Percentiles rank a stretch among this genome's conserved stretches.
phyloP scores from a whole-genome alignment of 1,284 basidiomycete genomes.

The Ustilago lituana region DNA sequence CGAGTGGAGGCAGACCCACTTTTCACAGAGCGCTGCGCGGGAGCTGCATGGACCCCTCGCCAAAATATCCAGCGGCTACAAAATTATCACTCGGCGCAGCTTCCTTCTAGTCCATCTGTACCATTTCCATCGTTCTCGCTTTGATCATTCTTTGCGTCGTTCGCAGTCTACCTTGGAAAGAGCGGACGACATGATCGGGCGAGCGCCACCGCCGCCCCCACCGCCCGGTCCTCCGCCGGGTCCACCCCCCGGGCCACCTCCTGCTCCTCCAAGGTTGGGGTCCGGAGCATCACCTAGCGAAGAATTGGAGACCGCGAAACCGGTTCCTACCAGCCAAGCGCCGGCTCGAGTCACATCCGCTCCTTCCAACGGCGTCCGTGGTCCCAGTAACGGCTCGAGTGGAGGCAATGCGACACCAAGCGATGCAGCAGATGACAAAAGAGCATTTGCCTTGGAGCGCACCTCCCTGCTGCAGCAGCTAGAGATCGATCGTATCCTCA shows the following conservation, averaged over 20 bases:
- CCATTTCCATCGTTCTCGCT: too few species aligned
- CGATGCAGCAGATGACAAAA: slow-evolving; percentile 14
- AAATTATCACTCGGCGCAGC: background rate
- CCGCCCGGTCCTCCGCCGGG: slow-evolving; percentile 35
- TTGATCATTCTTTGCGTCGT: too few species aligned
- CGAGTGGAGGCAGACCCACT: too few species aligned
- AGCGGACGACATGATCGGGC: slow-evolving; percentile 23
- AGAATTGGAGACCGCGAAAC: background rate
- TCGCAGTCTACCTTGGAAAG: too few species aligned
- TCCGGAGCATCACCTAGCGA: background rate
- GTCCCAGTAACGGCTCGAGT: background rate
- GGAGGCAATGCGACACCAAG: background rate
- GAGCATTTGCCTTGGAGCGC: slow-evolving; percentile 46
- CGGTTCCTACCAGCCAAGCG: background rate
- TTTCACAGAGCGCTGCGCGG: background rate
- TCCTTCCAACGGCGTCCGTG: too few species aligned
- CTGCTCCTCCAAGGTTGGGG: slow-evolving; percentile 30
- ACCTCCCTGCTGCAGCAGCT: slow-evolving; percentile 64
- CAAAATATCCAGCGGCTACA: too few species aligned
- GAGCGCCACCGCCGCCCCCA: slow-evolving; percentile 27
- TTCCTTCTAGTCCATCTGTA: background rate
- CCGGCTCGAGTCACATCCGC: background rate
- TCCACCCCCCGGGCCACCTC: slow-evolving; percentile 43
- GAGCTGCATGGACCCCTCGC: slow-evolving; percentile 7
- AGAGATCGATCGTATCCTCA: slow-evolving; percentile 71